Evolutionary conservation across 306 rosid genomes (phyloP).

Genomic region (Vicia villosa): DNA sequence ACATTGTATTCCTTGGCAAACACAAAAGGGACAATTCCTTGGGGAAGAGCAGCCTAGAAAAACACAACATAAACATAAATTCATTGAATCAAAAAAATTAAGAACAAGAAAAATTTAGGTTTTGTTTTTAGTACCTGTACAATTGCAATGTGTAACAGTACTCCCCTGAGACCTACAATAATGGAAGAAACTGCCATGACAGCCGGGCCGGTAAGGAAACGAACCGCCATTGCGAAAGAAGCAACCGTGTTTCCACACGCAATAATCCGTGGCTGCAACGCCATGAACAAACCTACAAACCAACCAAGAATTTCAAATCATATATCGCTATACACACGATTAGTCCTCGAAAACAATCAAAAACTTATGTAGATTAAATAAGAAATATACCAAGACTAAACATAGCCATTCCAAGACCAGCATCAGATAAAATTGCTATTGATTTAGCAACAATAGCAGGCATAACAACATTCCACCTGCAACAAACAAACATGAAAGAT

Average conservation of each 20-base stretch:
- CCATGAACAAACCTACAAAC: constrained; percentile 85
- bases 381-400: constrained; percentile 72
- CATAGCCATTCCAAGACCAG: constrained; percentile 98
- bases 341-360: not conserved
- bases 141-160: constrained; percentile 73
- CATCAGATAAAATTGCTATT: constrained; percentile 71
- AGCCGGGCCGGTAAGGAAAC: constrained; percentile 80
- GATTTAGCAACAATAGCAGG: constrained; percentile 67
- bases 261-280: constrained; percentile 75
- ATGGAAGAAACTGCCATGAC: constrained; percentile 81
- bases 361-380: not conserved
- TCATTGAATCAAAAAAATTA: constrained; percentile 9
- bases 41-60: constrained; percentile 82
- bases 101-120: no score
- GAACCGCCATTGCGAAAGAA: constrained; percentile 72
- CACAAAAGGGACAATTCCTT: constrained; percentile 90
- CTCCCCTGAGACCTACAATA: constrained; percentile 73
- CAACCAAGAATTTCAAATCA: not conserved
- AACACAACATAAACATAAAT: not conserved
- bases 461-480: no score
- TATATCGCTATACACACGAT: not conserved
- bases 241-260: constrained; percentile 86
- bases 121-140: constrained; percentile 59
- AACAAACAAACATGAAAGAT: no score
- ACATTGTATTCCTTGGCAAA: constrained; percentile 91